Evolutionary conservation across 2,329 filamentous ascomycete species (phyloP).

Genomic region (Ophiostoma sp.): DNA sequence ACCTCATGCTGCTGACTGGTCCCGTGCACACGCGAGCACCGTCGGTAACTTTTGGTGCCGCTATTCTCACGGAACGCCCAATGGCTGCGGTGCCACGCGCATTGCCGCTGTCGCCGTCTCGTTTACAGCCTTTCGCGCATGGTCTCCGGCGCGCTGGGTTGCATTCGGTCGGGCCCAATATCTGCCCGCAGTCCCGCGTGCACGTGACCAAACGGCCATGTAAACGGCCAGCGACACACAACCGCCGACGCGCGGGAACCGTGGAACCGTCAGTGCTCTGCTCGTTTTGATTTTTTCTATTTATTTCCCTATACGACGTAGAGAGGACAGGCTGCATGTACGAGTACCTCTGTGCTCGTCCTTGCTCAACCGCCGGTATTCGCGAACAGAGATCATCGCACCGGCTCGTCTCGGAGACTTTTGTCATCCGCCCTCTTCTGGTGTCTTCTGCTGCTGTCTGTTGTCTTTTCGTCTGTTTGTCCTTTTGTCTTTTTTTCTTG

Average conservation of each 20-base stretch:
- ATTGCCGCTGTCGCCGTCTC: neutral
- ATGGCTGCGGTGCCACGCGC: neutral
- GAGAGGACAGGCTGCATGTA: too few species aligned
- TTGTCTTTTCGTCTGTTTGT: too few species aligned
- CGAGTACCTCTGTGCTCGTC: neutral
- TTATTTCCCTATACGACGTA: too few species aligned
- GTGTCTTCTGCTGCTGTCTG: neutral
- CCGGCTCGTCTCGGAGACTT: neutral
- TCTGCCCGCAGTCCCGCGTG: neutral
- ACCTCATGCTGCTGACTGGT: neutral
- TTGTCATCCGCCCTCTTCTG: neutral
- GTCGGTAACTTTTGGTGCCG: constrained; percentile 4
- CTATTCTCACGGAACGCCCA: neutral
- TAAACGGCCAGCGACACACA: neutral
- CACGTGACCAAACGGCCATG: neutral
- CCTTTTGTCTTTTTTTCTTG: too few species aligned
- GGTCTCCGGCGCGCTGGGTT: neutral
- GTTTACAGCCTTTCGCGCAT: neutral
- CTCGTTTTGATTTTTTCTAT: neutral
- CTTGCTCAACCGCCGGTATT: neutral
- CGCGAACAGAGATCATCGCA: neutral
- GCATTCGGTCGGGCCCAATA: neutral
- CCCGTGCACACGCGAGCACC: neutral
- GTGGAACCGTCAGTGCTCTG: neutral
- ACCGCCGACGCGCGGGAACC: neutral